Evolutionary conservation across 441 rosid species (phyloP), one percentile per base, ranked within the genome.

Genomic region (Aquilaria agallochum): DNA sequence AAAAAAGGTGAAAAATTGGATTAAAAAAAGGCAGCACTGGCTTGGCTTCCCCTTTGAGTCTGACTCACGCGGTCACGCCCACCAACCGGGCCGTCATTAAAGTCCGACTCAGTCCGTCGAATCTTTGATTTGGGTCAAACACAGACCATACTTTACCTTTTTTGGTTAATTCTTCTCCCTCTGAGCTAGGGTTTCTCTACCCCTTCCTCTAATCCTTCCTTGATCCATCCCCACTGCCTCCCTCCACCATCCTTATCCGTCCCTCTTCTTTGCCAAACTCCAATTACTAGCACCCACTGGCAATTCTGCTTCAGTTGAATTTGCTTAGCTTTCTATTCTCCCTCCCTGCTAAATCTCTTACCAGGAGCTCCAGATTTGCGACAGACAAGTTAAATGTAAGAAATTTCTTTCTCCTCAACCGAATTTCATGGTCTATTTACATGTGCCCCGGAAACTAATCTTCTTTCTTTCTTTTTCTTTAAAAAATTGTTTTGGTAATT

Each of bases 161-260:
- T 52, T 32, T 9, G 27, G 27, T 20, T 20, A 20, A 20, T 58
- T 20, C 45, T 20, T 34, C 33, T 27, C 33, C 5, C 50, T 7
- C 9, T 20, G 7, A 2, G 11, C 46, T 58, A 58, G 62, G 62
- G 62, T 58, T 58, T 58, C 52, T 45, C 31, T 44, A 15, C n/a
- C 33, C 48, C 4, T 20, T 12, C 13, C 20, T 42, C 20, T 20
- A 7, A 14, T 56, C 40, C 2, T 33, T 58, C 36, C 9, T 34
- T 15, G 0, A 6, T 36, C 11, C 40, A 7, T 2, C 4, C 9
- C 31, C 14, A 20, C 11, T 44, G 13, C 27, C 13, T 58, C 49
- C 12, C 62, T 44, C 30, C 34, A 20, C 36, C 46, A 7, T 11
- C 55, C 30, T 52, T 33, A 51, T 57, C 14, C 27, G 42, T 56